Conservation (phyloP, 257 asterid species). For the Solanum ahanhuiri region DNA sequence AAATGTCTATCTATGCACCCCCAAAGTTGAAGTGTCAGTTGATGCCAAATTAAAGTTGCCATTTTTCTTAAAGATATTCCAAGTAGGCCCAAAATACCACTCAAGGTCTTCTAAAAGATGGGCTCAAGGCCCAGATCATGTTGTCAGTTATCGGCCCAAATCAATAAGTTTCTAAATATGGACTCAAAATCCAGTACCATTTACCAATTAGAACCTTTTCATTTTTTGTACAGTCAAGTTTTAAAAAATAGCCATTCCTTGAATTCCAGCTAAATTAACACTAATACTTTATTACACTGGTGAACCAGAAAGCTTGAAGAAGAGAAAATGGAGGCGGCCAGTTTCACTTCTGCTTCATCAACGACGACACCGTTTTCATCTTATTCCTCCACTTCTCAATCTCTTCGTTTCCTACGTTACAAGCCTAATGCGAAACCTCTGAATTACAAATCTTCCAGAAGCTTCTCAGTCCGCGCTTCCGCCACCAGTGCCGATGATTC, state of each 20-base stretch:
- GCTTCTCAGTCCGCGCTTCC: constrained; percentile 50
- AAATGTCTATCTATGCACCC: fast-evolving
- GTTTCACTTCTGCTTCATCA: neutral
- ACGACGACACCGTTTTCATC: constrained; percentile 18
- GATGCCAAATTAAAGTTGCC: neutral
- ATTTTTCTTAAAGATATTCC: neutral
- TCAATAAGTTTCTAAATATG: neutral
- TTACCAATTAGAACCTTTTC: neutral
- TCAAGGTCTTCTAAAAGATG: neutral
- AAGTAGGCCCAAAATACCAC: neutral
- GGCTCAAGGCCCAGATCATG: neutral
- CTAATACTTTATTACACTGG: neutral
- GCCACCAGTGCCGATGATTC: constrained; percentile 38
- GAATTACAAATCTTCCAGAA: constrained; percentile 28
- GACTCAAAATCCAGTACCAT: neutral
- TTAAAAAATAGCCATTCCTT: neutral
- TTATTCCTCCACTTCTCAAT: constrained; percentile 8
- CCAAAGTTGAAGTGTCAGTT: neutral
- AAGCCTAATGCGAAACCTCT: constrained; percentile 11
- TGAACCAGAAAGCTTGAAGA: constrained; percentile 4
- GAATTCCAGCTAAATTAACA: neutral
- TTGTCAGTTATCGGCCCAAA: neutral
- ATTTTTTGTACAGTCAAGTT: neutral
- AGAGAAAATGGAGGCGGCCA: constrained; percentile 42
- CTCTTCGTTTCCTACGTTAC: constrained; percentile 21